Evolutionary conservation across 2,329 filamentous ascomycete genomes (phyloP).

Genomic region (Cryoendolithus antarcticus): DNA sequence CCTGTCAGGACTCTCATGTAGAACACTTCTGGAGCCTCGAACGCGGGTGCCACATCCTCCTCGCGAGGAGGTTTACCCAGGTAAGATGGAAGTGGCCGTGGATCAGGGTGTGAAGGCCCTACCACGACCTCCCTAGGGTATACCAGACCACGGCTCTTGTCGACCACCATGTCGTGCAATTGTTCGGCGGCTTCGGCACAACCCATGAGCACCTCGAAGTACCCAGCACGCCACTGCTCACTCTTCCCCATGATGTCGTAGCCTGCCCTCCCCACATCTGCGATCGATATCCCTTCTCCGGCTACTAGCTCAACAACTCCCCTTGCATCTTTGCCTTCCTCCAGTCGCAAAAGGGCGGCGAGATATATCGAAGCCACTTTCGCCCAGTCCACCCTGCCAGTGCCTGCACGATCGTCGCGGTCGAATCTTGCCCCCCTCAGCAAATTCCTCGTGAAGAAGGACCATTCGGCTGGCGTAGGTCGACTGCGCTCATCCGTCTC

Average conservation of each 20-base stretch:
- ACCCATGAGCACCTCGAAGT: slow-evolving; percentile 70
- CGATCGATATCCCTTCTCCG: slow-evolving; percentile 24
- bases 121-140: slow-evolving; percentile 64
- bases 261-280: slow-evolving; percentile 43
- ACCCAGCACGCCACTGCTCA: slow-evolving; percentile 75
- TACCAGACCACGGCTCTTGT: slow-evolving; percentile 52
- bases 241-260: slow-evolving; percentile 63
- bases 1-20: slow-evolving; percentile 77
- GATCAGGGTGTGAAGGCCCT: slow-evolving; percentile 72
- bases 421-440: slow-evolving; percentile 45
- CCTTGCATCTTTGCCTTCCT: slow-evolving; percentile 59
- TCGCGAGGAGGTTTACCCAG: slow-evolving; percentile 54
- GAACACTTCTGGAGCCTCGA: slow-evolving; percentile 57
- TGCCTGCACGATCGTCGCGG: slow-evolving; percentile 42
- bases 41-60: slow-evolving; percentile 61
- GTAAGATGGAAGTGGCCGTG: slow-evolving; percentile 57
- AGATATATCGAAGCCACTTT: slow-evolving; percentile 49
- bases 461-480: slow-evolving; percentile 77
- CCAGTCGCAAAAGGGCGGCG: slow-evolving; percentile 52
- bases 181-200: slow-evolving; percentile 67
- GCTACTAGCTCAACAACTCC: slow-evolving; percentile 39
- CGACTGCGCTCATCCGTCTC: slow-evolving; percentile 63
- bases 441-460: slow-evolving; percentile 54
- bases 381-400: slow-evolving; percentile 56
- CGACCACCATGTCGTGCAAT: slow-evolving; percentile 65